A percentile compares a stretch with the other conserved stretches of the same genome.
Conservation (phyloP, 306 rosid genomes). For the Vigna angularis region DNA sequence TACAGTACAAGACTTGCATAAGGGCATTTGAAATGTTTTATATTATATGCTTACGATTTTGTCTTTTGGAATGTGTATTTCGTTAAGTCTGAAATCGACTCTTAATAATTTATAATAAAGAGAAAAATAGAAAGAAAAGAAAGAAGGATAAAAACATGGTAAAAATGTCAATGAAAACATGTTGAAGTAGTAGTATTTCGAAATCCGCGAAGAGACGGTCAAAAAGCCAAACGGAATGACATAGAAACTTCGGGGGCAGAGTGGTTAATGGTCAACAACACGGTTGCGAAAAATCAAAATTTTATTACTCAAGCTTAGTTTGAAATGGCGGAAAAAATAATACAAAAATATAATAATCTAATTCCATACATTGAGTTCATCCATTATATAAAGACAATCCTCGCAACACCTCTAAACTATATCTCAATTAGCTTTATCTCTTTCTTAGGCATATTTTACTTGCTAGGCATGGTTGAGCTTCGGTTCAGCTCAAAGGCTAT, state of each 20-base stretch:
- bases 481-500: slow-evolving; percentile 13
- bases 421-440: neutral
- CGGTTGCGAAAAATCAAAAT: neutral
- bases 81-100: neutral
- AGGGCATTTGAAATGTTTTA: neutral
- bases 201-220: neutral
- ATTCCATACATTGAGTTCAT: neutral
- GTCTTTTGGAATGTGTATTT: neutral
- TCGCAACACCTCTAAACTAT: neutral
- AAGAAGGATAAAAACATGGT: too few relatives aligned
- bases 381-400: slow-evolving; percentile 19
- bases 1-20: neutral
- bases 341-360: neutral
- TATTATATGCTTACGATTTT: neutral
- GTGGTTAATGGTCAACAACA: slow-evolving; percentile 21
- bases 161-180: too few relatives aligned
- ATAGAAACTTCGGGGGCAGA: neutral
- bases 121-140: too few relatives aligned
- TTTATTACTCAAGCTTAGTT: slow-evolving; percentile 17
- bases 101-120: too few relatives aligned
- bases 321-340: slow-evolving; percentile 8
- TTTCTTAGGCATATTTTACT: neutral
- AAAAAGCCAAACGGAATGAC: neutral
- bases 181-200: too few relatives aligned
- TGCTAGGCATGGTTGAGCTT: slow-evolving; percentile 38